These are phyloP conservation scores for Colletotrichum sp. DNA, from an alignment of 2,329 filamentous ascomycete genomes.

Conservation along the genomic window DNA sequence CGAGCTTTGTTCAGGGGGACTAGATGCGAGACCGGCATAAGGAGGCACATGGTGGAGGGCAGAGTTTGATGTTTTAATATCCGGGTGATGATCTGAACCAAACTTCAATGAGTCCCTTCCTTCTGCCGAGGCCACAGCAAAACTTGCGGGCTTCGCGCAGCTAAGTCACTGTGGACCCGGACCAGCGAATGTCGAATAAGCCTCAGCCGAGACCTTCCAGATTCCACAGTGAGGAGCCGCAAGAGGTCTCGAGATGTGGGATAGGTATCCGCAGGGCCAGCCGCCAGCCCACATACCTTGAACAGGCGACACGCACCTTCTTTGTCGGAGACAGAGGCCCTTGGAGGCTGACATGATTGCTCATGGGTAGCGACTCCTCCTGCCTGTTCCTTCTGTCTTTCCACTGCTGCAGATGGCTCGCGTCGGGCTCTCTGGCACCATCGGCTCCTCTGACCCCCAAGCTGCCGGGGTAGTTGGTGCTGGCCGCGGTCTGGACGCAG, in stretches of 20 bases:
- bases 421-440: not conserved
- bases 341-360: not conserved
- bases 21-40: not conserved
- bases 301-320: not conserved
- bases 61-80: not conserved
- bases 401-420: not conserved
- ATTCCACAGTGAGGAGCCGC: not conserved
- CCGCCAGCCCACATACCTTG: not conserved
- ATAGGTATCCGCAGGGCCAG: not conserved
- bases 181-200: not conserved
- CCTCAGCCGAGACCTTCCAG: not conserved
- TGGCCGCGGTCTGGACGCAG: not conserved
- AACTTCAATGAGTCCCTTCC: not conserved
- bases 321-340: not conserved
- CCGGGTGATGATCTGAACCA: not conserved
- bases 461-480: not conserved
- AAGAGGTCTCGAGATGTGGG: not conserved
- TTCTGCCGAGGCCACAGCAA: not conserved
- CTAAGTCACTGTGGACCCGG: not conserved
- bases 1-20: not conserved
- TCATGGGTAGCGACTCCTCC: not conserved
- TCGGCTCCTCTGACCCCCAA: not conserved
- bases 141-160: not conserved
- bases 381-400: not conserved
- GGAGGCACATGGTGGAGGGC: not conserved